Conservation (phyloP, 192 early-diverging fungal species). For the Rhizoclosmatium sp. region DNA sequence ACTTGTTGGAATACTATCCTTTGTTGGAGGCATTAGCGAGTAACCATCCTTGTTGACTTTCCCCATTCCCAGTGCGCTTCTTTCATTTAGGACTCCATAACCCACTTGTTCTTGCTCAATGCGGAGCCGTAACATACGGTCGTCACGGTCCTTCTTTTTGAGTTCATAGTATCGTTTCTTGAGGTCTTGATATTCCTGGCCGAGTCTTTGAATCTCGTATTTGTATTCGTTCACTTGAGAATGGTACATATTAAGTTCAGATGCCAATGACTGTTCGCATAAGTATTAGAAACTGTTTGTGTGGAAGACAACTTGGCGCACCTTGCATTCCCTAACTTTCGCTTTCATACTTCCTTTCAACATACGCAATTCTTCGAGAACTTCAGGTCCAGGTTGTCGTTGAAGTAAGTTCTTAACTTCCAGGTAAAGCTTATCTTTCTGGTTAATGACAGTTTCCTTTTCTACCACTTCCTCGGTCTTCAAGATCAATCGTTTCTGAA, state of each 20-base stretch:
- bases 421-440: slow-evolving; percentile 65
- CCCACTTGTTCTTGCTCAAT: slow-evolving; percentile 17
- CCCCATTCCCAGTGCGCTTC: not conserved
- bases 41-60: not conserved
- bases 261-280: slow-evolving; percentile 57
- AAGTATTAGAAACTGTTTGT: not conserved
- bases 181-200: slow-evolving; percentile 60
- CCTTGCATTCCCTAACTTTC: slow-evolving; percentile 64
- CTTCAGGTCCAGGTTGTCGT: slow-evolving; percentile 64
- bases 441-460: slow-evolving; percentile 64
- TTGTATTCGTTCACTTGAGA: slow-evolving; percentile 73
- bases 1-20: not conserved
- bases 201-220: slow-evolving; percentile 62
- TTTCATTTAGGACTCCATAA: not conserved
- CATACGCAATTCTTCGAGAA: slow-evolving; percentile 59
- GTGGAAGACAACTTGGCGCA: not conserved
- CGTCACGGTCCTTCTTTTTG: slow-evolving; percentile 40
- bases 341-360: slow-evolving; percentile 55
- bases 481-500: slow-evolving; percentile 64
- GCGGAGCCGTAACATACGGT: slow-evolving; percentile 1
- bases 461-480: slow-evolving; percentile 72
- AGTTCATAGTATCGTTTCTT: slow-evolving; percentile 65
- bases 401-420: slow-evolving; percentile 64
- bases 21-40: not conserved
- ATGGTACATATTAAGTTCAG: slow-evolving; percentile 73